Evolutionary conservation across 1,284 basidiomycete species (phyloP).

Genomic region (Meira nashicola): DNA sequence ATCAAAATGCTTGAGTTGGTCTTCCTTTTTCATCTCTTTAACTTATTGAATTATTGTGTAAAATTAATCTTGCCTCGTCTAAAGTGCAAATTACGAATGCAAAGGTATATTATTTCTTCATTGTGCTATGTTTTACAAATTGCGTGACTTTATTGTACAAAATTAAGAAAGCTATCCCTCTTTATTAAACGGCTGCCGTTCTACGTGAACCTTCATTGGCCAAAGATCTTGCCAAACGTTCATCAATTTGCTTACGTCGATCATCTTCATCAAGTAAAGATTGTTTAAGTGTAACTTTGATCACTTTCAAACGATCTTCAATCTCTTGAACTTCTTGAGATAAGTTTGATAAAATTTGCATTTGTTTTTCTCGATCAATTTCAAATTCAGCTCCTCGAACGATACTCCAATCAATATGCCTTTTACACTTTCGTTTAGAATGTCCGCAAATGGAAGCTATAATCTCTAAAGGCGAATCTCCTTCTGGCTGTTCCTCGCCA

Average conservation of each 20-base stretch:
- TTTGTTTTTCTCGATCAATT: constrained; percentile 20
- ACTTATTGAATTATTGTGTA: too few relatives aligned
- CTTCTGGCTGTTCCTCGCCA: background rate
- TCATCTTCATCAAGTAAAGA: background rate
- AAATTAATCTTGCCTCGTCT: background rate
- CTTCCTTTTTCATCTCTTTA: too few relatives aligned
- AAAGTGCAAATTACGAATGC: background rate
- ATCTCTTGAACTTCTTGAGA: constrained; percentile 5
- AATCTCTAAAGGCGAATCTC: background rate
- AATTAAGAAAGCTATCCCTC: too few relatives aligned
- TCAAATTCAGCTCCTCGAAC: constrained; percentile 26
- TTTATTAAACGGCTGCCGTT: background rate
- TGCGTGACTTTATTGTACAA: too few relatives aligned
- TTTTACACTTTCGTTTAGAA: constrained; percentile 25
- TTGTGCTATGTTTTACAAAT: too few relatives aligned
- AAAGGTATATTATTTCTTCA: background rate
- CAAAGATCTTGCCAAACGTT: background rate
- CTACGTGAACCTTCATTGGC: background rate
- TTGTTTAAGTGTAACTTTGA: background rate
- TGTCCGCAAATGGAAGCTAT: constrained; percentile 15
- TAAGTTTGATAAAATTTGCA: background rate
- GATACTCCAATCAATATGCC: constrained; percentile 27
- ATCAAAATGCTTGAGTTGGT: too few relatives aligned
- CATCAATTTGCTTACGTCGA: background rate
- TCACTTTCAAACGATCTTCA: background rate